phyloP scores from a whole-genome alignment of 352 stramenopile genomes.

The Phytophthora pluvialis region DNA sequence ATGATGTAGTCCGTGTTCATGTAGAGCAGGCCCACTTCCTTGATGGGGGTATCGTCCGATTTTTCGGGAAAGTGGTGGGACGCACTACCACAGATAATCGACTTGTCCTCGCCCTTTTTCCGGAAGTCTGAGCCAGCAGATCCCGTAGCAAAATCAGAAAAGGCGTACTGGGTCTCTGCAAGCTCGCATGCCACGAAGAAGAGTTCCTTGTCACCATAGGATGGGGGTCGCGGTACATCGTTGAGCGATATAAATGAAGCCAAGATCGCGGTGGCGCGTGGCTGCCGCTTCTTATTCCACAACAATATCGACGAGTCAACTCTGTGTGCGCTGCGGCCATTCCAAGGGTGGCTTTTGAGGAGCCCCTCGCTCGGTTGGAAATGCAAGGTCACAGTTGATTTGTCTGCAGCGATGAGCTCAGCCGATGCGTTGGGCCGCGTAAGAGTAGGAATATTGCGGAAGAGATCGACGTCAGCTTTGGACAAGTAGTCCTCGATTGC shows the following conservation, averaged over 20 bases:
- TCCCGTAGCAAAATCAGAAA: slow-evolving; percentile 50
- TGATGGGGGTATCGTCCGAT: slow-evolving; percentile 17
- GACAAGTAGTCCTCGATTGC: slow-evolving; percentile 45
- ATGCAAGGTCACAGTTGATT: slow-evolving; percentile 30
- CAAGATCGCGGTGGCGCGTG: slow-evolving; percentile 48
- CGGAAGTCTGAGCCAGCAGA: slow-evolving; percentile 40
- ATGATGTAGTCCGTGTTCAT: slow-evolving; percentile 66
- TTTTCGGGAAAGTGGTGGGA: slow-evolving; percentile 53
- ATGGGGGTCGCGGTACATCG: slow-evolving; percentile 32
- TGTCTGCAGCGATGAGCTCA: slow-evolving; percentile 34
- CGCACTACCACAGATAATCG: slow-evolving; percentile 51
- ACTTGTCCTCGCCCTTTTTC: slow-evolving; percentile 36
- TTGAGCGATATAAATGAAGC: slow-evolving; percentile 47
- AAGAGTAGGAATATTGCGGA: slow-evolving; percentile 29
- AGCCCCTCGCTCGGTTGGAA: slow-evolving; percentile 37
- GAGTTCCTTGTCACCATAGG: slow-evolving; percentile 58
- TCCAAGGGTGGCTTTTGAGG: slow-evolving; percentile 41
- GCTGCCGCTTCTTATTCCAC: slow-evolving; percentile 52
- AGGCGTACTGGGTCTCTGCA: slow-evolving; percentile 46
- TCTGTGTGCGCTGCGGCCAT: slow-evolving; percentile 41
- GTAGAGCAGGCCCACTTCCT: slow-evolving; percentile 45
- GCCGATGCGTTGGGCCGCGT: slow-evolving; percentile 21
- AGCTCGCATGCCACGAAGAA: slow-evolving; percentile 56
- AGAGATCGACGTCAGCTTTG: slow-evolving; percentile 32
- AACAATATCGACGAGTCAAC: slow-evolving; percentile 57